phyloP scores from a whole-genome alignment of 1,139 yeast genomes.

The Debaryomycetaceae sp. region DNA sequence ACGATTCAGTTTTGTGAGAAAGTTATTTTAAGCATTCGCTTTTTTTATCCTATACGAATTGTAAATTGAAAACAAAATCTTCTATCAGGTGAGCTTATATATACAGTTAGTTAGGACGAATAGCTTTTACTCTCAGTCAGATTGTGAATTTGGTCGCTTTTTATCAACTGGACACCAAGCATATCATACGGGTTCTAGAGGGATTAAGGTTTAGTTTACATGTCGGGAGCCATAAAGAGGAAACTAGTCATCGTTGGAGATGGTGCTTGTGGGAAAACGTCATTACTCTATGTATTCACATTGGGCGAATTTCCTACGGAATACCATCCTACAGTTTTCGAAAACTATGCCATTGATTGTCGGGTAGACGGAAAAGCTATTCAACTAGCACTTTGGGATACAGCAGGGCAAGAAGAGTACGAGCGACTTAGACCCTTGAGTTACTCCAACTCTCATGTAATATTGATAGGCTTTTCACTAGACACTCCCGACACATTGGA shows the following conservation, averaged over 20 bases:
- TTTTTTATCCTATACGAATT: too few species aligned
- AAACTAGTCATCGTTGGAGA: conserved; percentile 92
- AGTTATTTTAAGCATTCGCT: too few species aligned
- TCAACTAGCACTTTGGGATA: conserved; percentile 89
- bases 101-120: too few species aligned
- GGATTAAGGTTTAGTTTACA: not conserved
- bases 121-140: too few species aligned
- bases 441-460: conserved; percentile 71
- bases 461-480: conserved; percentile 68
- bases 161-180: too few species aligned
- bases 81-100: too few species aligned
- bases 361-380: conserved; percentile 90
- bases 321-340: conserved; percentile 93
- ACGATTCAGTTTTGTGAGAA: too few species aligned
- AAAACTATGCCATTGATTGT: conserved; percentile 90
- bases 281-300: conserved; percentile 85
- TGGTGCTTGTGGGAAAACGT: conserved; percentile 95
- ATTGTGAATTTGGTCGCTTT: too few species aligned
- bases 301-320: conserved; percentile 82
- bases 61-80: too few species aligned
- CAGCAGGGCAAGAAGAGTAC: conserved; percentile 95
- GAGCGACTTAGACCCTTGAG: conserved; percentile 80
- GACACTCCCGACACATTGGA: conserved; percentile 67
- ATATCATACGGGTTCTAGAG: too few species aligned
- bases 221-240: conserved; percentile 42